These are phyloP conservation scores for Adiantum capillusveneris DNA, from an alignment of 75 land plant species.

Conservation along the genomic window DNA sequence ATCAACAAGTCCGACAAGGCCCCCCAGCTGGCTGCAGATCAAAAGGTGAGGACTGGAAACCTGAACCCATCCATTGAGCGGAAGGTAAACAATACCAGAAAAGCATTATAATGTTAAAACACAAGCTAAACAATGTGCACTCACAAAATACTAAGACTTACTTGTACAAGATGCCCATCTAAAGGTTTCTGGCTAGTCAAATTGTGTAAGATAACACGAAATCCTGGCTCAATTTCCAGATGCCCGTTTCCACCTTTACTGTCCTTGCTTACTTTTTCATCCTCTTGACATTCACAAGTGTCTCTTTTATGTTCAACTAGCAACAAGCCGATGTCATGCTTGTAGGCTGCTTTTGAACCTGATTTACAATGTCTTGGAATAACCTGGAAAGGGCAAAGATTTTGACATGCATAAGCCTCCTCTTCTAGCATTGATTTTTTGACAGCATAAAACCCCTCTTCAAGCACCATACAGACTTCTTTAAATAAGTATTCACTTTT, in stretches of 20 bases:
- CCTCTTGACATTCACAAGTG: background rate
- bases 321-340: background rate
- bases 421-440: too few relatives aligned
- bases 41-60: constrained; percentile 12
- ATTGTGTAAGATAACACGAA: constrained; percentile 13
- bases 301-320: background rate
- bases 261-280: background rate
- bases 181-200: constrained; percentile 11
- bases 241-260: background rate
- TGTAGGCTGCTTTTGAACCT: background rate
- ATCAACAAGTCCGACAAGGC: constrained; percentile 54
- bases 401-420: too few relatives aligned
- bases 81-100: background rate
- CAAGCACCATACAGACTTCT: too few relatives aligned
- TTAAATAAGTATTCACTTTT: too few relatives aligned
- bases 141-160: too few relatives aligned
- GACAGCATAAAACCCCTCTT: too few relatives aligned
- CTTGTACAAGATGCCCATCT: constrained; percentile 13
- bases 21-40: constrained; percentile 44
- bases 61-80: constrained; percentile 7
- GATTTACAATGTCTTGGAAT: constrained; percentile 16
- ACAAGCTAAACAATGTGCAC: too few relatives aligned
- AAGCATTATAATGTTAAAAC: too few relatives aligned
- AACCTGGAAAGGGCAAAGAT: background rate
- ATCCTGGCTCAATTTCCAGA: background rate